Evolutionary conservation across 352 stramenopile genomes (phyloP).

Genomic region (Globisporangium apiculatum): DNA sequence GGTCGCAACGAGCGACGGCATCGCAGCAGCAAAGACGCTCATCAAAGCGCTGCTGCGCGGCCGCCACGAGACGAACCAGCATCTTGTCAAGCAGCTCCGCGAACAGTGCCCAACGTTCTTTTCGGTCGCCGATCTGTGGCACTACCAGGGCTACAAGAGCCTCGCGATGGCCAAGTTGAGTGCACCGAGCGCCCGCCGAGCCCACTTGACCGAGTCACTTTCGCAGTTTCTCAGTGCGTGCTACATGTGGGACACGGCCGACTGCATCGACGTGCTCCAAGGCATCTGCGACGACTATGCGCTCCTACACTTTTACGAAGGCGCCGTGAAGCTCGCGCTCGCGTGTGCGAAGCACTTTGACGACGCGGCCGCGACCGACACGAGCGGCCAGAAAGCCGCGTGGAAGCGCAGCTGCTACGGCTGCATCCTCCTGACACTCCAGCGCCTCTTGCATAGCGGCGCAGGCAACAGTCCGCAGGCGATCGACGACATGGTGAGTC

Average conservation of each 20-base stretch:
- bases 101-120: slow-evolving; percentile 83
- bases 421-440: slow-evolving; percentile 61
- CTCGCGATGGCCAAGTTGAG: slow-evolving; percentile 76
- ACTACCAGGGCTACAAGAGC: slow-evolving; percentile 83
- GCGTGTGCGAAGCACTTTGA: slow-evolving; percentile 78
- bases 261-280: slow-evolving; percentile 70
- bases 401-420: slow-evolving; percentile 77
- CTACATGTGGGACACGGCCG: slow-evolving; percentile 81
- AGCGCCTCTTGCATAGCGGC: slow-evolving; percentile 33
- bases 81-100: slow-evolving; percentile 75
- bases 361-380: slow-evolving; percentile 50
- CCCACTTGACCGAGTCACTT: slow-evolving; percentile 63
- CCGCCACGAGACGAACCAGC: slow-evolving; percentile 76
- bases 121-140: slow-evolving; percentile 69
- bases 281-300: slow-evolving; percentile 78
- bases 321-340: slow-evolving; percentile 77
- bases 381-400: slow-evolving; percentile 52
- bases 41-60: slow-evolving; percentile 74
- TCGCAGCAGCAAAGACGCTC: slow-evolving; percentile 58
- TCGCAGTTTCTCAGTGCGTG: slow-evolving; percentile 76
- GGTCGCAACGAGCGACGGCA: slow-evolving; percentile 55
- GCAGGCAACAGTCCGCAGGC: slow-evolving; percentile 43
- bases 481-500: slow-evolving; percentile 67
- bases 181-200: slow-evolving; percentile 48
- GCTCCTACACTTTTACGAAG: slow-evolving; percentile 75